These are phyloP conservation scores for Candida nonsorbophila DNA, from an alignment of 805 yeast species.

Conservation along the genomic window DNA sequence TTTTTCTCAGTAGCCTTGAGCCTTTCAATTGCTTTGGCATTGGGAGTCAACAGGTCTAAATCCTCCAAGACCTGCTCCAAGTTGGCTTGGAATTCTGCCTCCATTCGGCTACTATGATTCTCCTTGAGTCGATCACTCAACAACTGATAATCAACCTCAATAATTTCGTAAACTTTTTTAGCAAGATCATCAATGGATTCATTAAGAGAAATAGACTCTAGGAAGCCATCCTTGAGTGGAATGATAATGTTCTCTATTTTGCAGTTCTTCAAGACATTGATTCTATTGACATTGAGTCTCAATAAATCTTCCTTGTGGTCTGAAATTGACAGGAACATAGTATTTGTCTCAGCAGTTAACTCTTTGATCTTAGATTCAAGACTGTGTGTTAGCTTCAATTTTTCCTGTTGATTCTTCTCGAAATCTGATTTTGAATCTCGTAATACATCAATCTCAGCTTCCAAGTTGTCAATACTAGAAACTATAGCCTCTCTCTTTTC, in stretches of 20 bases:
- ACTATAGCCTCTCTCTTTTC: constrained; percentile 19
- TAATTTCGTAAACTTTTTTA: constrained; percentile 31
- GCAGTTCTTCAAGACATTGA: constrained; percentile 61
- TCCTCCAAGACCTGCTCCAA: constrained; percentile 32
- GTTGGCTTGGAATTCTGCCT: constrained; percentile 27
- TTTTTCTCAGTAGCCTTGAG: constrained; percentile 61
- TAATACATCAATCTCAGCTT: constrained; percentile 14
- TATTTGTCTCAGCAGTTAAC: constrained; percentile 23
- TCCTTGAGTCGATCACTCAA: constrained; percentile 42
- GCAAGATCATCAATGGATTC: constrained; percentile 37
- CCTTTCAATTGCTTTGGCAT: constrained; percentile 73
- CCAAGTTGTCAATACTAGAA: constrained; percentile 26
- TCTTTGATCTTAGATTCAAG: constrained; percentile 33
- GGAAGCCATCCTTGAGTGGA: constrained; percentile 57
- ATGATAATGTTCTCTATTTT: constrained; percentile 64
- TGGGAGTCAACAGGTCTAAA: constrained; percentile 61
- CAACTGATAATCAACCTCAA: constrained; percentile 52
- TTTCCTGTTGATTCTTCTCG: constrained; percentile 11
- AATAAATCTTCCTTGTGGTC: constrained; percentile 50
- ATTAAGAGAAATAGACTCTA: constrained; percentile 59
- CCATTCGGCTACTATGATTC: constrained; percentile 31
- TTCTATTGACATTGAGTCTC: constrained; percentile 49
- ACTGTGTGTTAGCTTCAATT: constrained; percentile 20
- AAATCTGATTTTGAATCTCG: constrained; percentile 16
- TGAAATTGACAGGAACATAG: constrained; percentile 26